These are phyloP conservation scores for Kodamaea fungicola DNA, from an alignment of 1,139 yeast genomes.

Conservation along the genomic window DNA sequence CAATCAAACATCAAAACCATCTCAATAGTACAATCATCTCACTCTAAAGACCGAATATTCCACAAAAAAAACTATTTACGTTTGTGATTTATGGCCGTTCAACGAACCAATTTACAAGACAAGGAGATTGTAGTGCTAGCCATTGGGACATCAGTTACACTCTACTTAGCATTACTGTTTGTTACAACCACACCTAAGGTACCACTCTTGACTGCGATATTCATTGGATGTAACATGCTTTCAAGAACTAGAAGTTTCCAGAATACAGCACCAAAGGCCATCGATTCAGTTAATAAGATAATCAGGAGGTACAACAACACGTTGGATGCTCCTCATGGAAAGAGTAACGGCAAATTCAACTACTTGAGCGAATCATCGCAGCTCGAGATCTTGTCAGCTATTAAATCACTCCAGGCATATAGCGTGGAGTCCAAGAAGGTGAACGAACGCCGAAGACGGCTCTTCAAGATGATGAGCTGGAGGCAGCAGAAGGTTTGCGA, in stretches of 20 bases:
- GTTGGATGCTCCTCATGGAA: not conserved
- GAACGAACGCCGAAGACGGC: constrained; percentile 44
- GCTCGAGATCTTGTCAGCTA: constrained; percentile 45
- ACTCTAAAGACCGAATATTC: too few species aligned
- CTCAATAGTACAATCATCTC: too few species aligned
- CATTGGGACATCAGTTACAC: constrained; percentile 8
- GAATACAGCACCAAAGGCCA: not conserved
- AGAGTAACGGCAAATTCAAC: not conserved
- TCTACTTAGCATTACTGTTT: constrained; percentile 13
- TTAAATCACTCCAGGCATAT: constrained; percentile 50
- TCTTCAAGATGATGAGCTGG: constrained; percentile 50
- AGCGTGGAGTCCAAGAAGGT: constrained; percentile 32
- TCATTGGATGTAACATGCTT: constrained; percentile 31
- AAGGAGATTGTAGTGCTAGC: constrained; percentile 10
- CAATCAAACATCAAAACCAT: too few species aligned
- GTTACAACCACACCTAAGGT: constrained; percentile 17
- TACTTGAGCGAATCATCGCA: constrained; percentile 15
- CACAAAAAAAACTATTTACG: too few species aligned
- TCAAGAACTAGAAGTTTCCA: constrained; percentile 23
- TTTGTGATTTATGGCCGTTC: too few species aligned
- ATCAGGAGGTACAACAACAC: not conserved
- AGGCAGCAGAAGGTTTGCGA: constrained; percentile 54
- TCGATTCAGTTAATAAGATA: not conserved
- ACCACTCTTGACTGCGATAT: constrained; percentile 29
- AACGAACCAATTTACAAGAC: constrained; percentile 8